Percentiles rank a stretch among this genome's conserved stretches.
phyloP scores from a whole-genome alignment of 2,329 filamentous ascomycete genomes.

The Grosmannia penicillata region DNA sequence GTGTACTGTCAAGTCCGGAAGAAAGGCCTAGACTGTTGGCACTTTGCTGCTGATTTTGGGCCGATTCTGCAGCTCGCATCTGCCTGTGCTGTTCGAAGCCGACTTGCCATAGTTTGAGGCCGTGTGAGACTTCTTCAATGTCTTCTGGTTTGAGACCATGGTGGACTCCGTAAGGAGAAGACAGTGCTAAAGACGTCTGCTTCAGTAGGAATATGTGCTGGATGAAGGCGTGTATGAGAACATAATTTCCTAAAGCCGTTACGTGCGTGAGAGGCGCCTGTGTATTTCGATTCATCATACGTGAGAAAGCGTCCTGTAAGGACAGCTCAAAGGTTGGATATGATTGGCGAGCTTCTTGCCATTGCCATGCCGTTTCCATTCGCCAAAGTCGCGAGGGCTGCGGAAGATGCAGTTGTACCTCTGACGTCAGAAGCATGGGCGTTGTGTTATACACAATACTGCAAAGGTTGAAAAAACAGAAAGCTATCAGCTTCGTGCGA shows the following conservation, averaged over 20 bases:
- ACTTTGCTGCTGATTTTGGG: constrained; percentile 17
- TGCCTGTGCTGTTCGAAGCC: constrained; percentile 43
- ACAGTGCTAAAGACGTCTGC: constrained; percentile 39
- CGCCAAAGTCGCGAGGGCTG: constrained; percentile 41
- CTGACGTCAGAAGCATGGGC: constrained; percentile 41
- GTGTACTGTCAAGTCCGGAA: neutral
- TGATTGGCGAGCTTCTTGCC: constrained; percentile 40
- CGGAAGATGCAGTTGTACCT: constrained; percentile 40
- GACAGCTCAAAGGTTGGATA: constrained; percentile 35
- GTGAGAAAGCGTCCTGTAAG: constrained; percentile 40
- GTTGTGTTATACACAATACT: constrained; percentile 48
- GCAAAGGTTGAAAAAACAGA: constrained; percentile 48
- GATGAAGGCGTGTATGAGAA: constrained; percentile 56
- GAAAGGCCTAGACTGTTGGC: neutral
- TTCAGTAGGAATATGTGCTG: constrained; percentile 60
- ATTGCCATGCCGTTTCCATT: constrained; percentile 42
- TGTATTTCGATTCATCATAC: constrained; percentile 35
- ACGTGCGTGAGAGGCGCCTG: constrained; percentile 33
- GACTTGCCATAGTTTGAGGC: constrained; percentile 41
- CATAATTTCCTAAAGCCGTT: constrained; percentile 52
- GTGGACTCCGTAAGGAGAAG: constrained; percentile 33
- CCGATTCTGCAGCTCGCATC: constrained; percentile 31
- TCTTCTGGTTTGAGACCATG: constrained; percentile 37
- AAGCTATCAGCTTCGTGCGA: constrained; percentile 44
- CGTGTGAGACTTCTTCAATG: constrained; percentile 39